Conservation (phyloP, 352 stramenopile genomes). For the Pythium aquatile region DNA sequence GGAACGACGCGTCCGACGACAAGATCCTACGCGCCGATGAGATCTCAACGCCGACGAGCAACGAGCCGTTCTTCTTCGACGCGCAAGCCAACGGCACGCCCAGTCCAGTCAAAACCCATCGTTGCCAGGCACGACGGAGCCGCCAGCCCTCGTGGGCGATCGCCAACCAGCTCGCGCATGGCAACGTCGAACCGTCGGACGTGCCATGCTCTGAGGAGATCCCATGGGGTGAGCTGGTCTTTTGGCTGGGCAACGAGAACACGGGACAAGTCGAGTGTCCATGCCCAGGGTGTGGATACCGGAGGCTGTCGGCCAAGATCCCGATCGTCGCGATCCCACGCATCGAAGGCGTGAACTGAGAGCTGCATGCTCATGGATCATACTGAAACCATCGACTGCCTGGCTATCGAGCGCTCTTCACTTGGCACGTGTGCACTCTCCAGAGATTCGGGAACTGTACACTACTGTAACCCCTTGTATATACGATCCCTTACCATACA, state of each 20-base stretch:
- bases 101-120: neutral
- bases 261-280: constrained; percentile 25
- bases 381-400: neutral
- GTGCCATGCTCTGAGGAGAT: constrained; percentile 26
- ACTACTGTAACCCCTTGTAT: constrained; percentile 12
- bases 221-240: constrained; percentile 27
- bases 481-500: too few species aligned
- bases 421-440: too few species aligned
- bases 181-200: constrained; percentile 14
- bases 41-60: constrained; percentile 10
- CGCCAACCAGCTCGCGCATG: neutral
- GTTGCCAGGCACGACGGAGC: neutral
- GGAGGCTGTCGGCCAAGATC: constrained; percentile 17
- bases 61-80: constrained; percentile 14
- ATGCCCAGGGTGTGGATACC: constrained; percentile 14
- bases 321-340: constrained; percentile 7
- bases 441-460: too few species aligned
- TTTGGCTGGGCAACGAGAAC: constrained; percentile 22
- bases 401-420: too few species aligned
- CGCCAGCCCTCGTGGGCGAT: constrained; percentile 4
- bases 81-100: neutral
- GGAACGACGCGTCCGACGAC: neutral
- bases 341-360: constrained; percentile 18
- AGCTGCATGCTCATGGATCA: neutral
- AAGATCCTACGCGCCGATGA: constrained; percentile 9